Evolutionary conservation across 164 flowering plant species (phyloP).

Genomic region (Saururus chinensis): DNA sequence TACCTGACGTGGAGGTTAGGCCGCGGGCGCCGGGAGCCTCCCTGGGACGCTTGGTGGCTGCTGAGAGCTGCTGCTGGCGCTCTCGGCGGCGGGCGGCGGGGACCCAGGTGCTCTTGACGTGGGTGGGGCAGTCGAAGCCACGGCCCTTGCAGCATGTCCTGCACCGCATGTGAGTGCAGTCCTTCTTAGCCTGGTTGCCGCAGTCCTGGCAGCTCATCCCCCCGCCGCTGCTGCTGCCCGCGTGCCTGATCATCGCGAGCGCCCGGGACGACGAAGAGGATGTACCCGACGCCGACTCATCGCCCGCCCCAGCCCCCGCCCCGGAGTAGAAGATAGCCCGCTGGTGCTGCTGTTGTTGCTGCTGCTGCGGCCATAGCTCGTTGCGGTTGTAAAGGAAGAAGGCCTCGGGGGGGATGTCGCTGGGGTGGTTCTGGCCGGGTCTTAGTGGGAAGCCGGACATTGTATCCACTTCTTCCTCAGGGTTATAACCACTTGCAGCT

Average conservation of each 20-base stretch:
- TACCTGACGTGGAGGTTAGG: constrained; percentile 39
- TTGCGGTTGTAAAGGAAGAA: constrained; percentile 24
- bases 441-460: constrained; percentile 62
- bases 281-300: constrained; percentile 13
- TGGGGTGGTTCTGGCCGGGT: constrained; percentile 7
- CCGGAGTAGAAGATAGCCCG: constrained; percentile 11
- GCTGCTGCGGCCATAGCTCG: constrained; percentile 44
- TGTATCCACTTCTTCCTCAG: constrained; percentile 11
- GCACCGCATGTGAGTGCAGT: constrained; percentile 62
- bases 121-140: constrained; percentile 65
- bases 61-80: constrained; percentile 38
- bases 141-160: constrained; percentile 81
- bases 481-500: constrained; percentile 18
- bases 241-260: constrained; percentile 29
- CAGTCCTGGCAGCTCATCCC: constrained; percentile 64
- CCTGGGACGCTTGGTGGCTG: constrained; percentile 20
- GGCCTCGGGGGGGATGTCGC: constrained; percentile 12
- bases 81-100: constrained; percentile 72
- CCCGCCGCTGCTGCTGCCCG: constrained; percentile 8
- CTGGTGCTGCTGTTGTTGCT: constrained; percentile 18
- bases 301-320: constrained; percentile 6
- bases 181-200: constrained; percentile 88
- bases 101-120: constrained; percentile 84
- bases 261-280: constrained; percentile 13
- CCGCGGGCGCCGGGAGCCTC: constrained; percentile 41